Percentiles rank a stretch among this genome's conserved stretches.
Conservation (phyloP, 805 yeast genomes). For the Starmerella vitae region DNA sequence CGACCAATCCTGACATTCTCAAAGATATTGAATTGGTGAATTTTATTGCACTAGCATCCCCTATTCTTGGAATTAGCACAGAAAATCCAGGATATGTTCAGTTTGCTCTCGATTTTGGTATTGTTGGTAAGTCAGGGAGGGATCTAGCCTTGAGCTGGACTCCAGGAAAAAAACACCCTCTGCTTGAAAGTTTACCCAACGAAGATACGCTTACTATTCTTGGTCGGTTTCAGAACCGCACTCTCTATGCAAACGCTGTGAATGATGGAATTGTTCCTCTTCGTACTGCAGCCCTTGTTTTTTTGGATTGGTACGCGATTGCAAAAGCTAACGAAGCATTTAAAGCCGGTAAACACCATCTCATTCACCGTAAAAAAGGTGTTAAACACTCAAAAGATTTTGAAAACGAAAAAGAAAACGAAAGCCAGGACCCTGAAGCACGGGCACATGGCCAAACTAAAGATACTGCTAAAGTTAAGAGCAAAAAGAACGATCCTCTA, state of each 20-base stretch:
- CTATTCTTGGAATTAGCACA: conserved; percentile 71
- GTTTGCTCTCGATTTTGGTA: conserved; percentile 70
- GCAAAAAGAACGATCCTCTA: not conserved
- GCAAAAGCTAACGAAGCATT: conserved; percentile 35
- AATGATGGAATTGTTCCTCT: conserved; percentile 95
- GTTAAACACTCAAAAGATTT: conserved; percentile 12
- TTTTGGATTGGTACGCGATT: conserved; percentile 72
- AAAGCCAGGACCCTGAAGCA: not conserved
- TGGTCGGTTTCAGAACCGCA: conserved; percentile 51
- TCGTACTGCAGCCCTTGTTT: conserved; percentile 74
- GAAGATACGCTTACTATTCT: conserved; percentile 58
- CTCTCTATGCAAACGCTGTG: conserved; percentile 76
- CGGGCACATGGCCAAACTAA: not conserved
- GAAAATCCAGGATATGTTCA: conserved; percentile 83
- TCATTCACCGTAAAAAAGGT: conserved; percentile 30
- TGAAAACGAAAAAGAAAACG: conserved; percentile 2
- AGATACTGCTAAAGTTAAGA: not conserved
- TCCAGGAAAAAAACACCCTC: conserved; percentile 36
- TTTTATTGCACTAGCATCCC: conserved; percentile 75
- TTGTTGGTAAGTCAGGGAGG: conserved; percentile 86
- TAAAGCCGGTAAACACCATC: conserved; percentile 10
- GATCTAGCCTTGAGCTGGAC: conserved; percentile 58
- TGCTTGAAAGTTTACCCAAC: conserved; percentile 61
- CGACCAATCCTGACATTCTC: conserved; percentile 56
- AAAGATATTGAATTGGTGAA: conserved; percentile 53